These are phyloP conservation scores for Aspergillus indologenus DNA, from an alignment of 495 filamentous ascomycete genomes.

Conservation along the genomic window DNA sequence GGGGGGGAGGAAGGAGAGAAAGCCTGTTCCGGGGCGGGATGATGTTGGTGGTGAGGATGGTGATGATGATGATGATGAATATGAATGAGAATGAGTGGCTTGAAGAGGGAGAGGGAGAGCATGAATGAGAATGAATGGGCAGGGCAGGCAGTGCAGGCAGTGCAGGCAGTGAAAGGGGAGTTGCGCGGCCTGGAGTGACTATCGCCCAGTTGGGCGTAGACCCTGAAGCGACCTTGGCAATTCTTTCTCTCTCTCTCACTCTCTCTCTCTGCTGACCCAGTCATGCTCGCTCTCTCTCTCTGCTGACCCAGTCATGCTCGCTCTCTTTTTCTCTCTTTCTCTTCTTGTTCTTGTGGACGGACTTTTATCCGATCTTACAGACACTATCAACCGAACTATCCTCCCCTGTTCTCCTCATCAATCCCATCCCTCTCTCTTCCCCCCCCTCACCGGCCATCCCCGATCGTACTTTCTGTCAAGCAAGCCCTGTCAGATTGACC, in stretches of 20 bases:
- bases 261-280: neutral
- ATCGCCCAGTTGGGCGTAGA: neutral
- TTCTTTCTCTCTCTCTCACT: neutral
- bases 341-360: neutral
- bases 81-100: too few relatives aligned
- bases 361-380: neutral
- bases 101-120: too few relatives aligned
- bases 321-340: neutral
- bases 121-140: too few relatives aligned
- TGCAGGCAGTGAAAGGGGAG: too few relatives aligned
- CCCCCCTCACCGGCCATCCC: neutral
- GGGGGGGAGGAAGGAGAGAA: neutral
- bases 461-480: neutral
- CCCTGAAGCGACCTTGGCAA: neutral
- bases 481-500: constrained; percentile 17
- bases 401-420: too few relatives aligned
- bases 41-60: too few relatives aligned
- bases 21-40: constrained; percentile 1
- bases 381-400: too few relatives aligned
- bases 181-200: neutral
- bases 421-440: neutral
- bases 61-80: too few relatives aligned
- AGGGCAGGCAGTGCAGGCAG: too few relatives aligned
- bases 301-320: neutral
- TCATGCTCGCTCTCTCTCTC: neutral